Evolutionary conservation across 2,329 filamentous ascomycete species (phyloP), one percentile per base, ranked within the genome.

Genomic region (Calonectria ilicicola): DNA sequence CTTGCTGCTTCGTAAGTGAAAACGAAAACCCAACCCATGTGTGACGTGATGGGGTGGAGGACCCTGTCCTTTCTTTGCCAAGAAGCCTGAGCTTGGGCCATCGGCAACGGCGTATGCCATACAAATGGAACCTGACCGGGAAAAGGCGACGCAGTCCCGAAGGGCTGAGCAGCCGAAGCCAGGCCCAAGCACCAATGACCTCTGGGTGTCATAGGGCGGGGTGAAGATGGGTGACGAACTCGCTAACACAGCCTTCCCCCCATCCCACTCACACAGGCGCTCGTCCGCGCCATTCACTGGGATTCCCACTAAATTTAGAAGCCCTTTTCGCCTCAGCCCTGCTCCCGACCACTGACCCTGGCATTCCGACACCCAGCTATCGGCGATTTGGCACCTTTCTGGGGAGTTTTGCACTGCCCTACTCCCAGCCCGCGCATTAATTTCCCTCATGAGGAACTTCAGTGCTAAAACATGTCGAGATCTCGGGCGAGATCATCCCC

Each of bases 281-380:
- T 75, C 73, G 71, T 65, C 66, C 71, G 27, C 63, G 67, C 70
- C 62, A 51, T 29, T 66, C 51, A 62, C 69, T 71, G 60, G 60
- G 62, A 72, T 42, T 65, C 46, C 53, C 58, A 72, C 78, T 79
- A 79, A 79, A 74, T 79, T 79, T 79, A 79, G 78, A 73, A 74
- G 27, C 64, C 72, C 64, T 64, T 72, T 67, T 40, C 68, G 70
- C 75, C 78, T 79, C 77, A 79, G 77, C 77, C 77, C 74, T 72
- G 65, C 21, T 60, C 38, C 56, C 26, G 44, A 62, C 53, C 56
- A 49, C 44, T 53, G 17, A 42, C 49, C 29, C 44, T 40, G 21
- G 21, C 32, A 32, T 29, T 15, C 38, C 49, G 29, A 9, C 38
- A 15, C 17, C 17, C 62, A 27, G 63, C 44, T 47, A 44, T 38